phyloP scores from a whole-genome alignment of 2,329 filamentous ascomycete genomes.

The Scytalidium sp. region DNA sequence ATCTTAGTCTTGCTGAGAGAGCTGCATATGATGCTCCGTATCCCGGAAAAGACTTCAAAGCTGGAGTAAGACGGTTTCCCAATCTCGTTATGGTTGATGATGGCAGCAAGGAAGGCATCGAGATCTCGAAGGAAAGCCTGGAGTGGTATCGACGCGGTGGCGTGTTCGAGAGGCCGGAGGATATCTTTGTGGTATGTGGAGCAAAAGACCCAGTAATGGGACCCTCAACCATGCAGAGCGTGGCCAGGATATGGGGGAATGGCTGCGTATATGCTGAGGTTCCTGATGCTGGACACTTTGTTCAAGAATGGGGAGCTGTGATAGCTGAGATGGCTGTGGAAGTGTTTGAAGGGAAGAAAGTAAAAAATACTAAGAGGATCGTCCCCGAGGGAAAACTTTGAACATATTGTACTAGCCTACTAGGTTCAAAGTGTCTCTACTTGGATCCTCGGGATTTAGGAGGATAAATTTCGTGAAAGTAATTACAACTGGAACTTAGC shows the following conservation, averaged over 20 bases:
- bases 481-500: too few relatives aligned
- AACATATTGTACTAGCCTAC: too few relatives aligned
- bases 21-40: neutral
- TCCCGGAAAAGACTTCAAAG: neutral
- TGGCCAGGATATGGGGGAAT: neutral
- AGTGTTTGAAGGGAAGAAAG: too few relatives aligned
- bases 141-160: neutral
- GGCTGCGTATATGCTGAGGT: neutral
- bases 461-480: too few relatives aligned
- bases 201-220: neutral
- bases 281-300: neutral
- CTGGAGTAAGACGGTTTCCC: slow-evolving; percentile 1
- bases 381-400: too few relatives aligned
- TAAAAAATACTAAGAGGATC: too few relatives aligned
- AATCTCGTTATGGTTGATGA: slow-evolving; percentile 1
- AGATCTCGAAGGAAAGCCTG: neutral
- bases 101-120: neutral
- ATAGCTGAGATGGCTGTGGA: neutral
- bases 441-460: too few relatives aligned
- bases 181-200: slow-evolving; percentile 1
- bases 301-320: neutral
- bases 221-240: neutral
- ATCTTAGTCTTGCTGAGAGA: neutral
- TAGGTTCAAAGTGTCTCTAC: too few relatives aligned
- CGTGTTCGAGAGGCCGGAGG: neutral